A percentile compares a stretch with the other conserved stretches of the same genome.
Conservation (phyloP, 805 yeast genomes). For the Suhomyces pyralidae region DNA sequence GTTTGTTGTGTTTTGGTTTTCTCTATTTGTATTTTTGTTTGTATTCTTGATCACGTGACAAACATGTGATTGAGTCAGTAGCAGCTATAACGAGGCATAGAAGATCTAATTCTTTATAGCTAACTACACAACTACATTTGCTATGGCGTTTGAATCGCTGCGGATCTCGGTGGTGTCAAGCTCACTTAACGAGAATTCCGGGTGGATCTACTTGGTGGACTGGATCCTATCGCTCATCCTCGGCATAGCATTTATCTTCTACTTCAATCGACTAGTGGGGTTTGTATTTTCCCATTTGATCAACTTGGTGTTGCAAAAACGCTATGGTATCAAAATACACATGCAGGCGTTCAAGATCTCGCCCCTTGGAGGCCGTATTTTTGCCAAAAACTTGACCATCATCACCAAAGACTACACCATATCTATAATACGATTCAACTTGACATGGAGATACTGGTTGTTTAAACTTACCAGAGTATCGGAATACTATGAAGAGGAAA, state of each 20-base stretch:
- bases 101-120: background rate
- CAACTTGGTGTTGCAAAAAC: constrained; percentile 61
- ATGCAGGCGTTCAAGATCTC: constrained; percentile 76
- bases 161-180: constrained; percentile 24
- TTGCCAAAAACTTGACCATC: constrained; percentile 70
- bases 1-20: background rate
- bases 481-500: constrained; percentile 22
- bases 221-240: constrained; percentile 72
- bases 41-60: background rate
- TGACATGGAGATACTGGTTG: constrained; percentile 92
- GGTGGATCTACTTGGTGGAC: constrained; percentile 75
- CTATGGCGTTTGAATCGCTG: constrained; percentile 25
- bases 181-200: constrained; percentile 22
- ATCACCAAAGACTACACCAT: constrained; percentile 73
- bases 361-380: constrained; percentile 76
- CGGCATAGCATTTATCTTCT: constrained; percentile 64
- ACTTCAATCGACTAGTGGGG: constrained; percentile 72
- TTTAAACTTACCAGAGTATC: constrained; percentile 44
- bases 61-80: background rate
- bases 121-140: background rate
- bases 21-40: background rate
- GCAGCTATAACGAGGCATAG: background rate
- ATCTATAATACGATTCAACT: constrained; percentile 63
- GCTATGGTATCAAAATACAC: constrained; percentile 53
- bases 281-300: constrained; percentile 49